Percentiles rank a stretch among this genome's conserved stretches.
These are phyloP conservation scores for Apiospora kogelbergensis DNA, from an alignment of 2,329 filamentous ascomycete species.

Conservation along the genomic window DNA sequence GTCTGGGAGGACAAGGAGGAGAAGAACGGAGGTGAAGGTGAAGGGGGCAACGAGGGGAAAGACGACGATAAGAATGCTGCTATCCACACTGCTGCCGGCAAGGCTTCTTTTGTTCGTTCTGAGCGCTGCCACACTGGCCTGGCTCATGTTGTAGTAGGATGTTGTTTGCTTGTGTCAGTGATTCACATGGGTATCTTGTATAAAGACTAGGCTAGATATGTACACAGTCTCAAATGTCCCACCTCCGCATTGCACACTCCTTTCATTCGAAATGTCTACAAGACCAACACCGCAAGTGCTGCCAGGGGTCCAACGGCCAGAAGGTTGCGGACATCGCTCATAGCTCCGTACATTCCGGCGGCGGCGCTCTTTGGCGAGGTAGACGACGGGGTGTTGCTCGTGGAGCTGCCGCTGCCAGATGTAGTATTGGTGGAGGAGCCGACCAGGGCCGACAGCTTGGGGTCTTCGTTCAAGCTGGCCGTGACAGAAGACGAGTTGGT, in stretches of 20 bases:
- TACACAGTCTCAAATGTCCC: not conserved
- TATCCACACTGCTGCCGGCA: not conserved
- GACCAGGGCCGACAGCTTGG: not conserved
- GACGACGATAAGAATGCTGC: not conserved
- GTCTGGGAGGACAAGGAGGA: not conserved
- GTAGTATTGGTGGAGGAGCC: not conserved
- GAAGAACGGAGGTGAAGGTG: not conserved
- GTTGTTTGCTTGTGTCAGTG: not conserved
- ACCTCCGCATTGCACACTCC: not conserved
- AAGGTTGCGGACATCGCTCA: not conserved
- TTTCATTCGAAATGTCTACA: not conserved
- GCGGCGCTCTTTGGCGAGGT: not conserved
- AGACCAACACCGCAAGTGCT: not conserved
- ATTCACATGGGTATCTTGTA: not conserved
- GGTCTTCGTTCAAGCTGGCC: not conserved
- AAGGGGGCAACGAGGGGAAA: not conserved
- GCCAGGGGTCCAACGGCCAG: not conserved
- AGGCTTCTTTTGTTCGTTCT: not conserved
- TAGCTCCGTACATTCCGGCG: not conserved
- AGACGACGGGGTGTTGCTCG: not conserved
- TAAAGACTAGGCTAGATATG: not conserved
- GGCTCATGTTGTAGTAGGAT: not conserved
- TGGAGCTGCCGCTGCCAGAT: not conserved
- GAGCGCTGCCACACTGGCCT: not conserved
- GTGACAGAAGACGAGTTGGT: slow-evolving; percentile 29